Base-by-base conservation (phyloP, 2,329 filamentous ascomycete genomes). In the Moelleriella libera region DNA sequence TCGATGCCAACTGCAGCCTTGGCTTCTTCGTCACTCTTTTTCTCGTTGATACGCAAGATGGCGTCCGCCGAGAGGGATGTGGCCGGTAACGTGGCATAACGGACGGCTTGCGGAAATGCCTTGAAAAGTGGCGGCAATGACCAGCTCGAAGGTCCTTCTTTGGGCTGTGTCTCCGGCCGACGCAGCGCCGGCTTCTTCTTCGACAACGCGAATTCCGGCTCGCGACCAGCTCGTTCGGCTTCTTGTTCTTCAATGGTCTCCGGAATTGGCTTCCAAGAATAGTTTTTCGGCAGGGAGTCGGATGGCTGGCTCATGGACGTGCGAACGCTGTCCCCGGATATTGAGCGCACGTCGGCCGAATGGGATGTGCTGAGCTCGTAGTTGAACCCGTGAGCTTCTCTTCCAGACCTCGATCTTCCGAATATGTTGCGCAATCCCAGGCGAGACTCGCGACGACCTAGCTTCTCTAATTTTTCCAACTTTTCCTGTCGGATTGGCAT, bases 51-150 rank as follows among this genome's bases (percentile, higher is more conserved):
- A 50, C 82, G 77, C 45, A 88, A 61, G 44, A 92, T 76, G 1
- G 75, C 65, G 51, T 94, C 88, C 2, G 83, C 75, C 1, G 83
- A 78, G 9, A 83, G 65, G 2, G 74, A 76, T 39, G 83, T 82
- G 12, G 83, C 75, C 30, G 81, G 75, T 3, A 94, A 69, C 12
- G 75, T 79, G 9, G 78, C 80, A 61, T 92, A 78, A 57, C 85
- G 88, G 54, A 87, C 75, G 3, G 87, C 80, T 63, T 94, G 88
- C 0, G 86, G 83, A 60, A 88, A 94, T 10, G 86, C 88, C 61
- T 94, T 85, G 61, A 89, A 94, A 10, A 96, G 68, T 2, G 88
- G 85, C 6, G 87, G 85, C 12, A 82, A 76, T 48, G 78, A 75
- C 81, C 81, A 86, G 10, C 65, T 63, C 4, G 66, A 62, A 29